These are phyloP conservation scores for Mycena vulgaris DNA, from an alignment of 768 basidiomycete genomes.

Conservation along the genomic window DNA sequence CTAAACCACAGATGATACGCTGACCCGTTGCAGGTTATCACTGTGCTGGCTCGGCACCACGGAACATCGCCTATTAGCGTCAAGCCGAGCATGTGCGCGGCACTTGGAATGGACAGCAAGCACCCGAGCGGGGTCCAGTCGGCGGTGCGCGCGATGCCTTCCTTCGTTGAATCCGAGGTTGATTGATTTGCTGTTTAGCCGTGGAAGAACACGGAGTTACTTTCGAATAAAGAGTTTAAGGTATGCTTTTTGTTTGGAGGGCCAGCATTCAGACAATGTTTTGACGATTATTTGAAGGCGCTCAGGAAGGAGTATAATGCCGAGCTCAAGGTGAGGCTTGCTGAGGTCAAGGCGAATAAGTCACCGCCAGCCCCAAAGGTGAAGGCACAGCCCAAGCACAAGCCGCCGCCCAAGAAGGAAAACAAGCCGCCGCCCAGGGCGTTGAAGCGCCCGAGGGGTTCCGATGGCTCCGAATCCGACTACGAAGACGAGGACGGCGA, in stretches of 20 bases:
- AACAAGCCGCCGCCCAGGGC: too few species aligned
- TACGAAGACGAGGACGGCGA: too few species aligned
- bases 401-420: too few species aligned
- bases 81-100: constrained; percentile 80
- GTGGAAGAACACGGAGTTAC: constrained; percentile 76
- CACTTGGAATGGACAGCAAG: constrained; percentile 79
- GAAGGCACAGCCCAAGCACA: constrained; percentile 25
- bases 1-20: not conserved
- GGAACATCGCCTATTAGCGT: constrained; percentile 78
- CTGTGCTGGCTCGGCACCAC: constrained; percentile 74
- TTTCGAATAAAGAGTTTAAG: constrained; percentile 76
- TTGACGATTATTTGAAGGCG: constrained; percentile 58
- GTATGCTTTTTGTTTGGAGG: constrained; percentile 48
- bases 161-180: not conserved
- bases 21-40: constrained; percentile 70
- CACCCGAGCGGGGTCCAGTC: constrained; percentile 81
- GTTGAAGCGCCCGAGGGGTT: too few species aligned
- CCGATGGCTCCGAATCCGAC: too few species aligned
- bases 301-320: constrained; percentile 75
- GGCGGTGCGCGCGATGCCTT: constrained; percentile 62
- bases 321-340: constrained; percentile 53
- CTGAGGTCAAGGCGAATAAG: too few species aligned
- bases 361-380: too few species aligned
- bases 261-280: not conserved
- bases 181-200: constrained; percentile 60